Base-by-base conservation (phyloP, 352 stramenopile species). In the Pythium rishiriense region DNA sequence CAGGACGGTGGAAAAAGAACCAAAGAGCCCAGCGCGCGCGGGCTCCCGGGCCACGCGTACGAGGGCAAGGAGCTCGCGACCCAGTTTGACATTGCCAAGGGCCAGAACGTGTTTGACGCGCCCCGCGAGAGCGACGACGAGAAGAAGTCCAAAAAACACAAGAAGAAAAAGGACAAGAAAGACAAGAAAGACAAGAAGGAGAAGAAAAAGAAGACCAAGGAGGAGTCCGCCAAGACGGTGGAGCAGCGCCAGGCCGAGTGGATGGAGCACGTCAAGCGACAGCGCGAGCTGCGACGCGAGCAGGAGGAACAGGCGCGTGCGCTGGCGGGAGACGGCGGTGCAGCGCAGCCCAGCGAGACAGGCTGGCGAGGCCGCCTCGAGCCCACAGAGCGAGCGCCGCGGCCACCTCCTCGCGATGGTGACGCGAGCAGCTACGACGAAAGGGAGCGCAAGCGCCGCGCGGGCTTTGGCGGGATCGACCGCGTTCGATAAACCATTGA, bases 71-170 rank as follows among this genome's bases (percentile, higher is more conserved):
- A 97, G 54, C 70, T 97, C 37, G 85, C 76, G 4, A 78, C 62
- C 15, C 61, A 69, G 10, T 92, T 89, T 64, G 74, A 90, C 61
- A 78, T 97, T 28, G 48, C 77, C 17, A 63, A 86, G 50, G 90
- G 91, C 22, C 84, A 95, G 37, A 85, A 97, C 63, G 81, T 97
- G 22, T 97, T 96, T 69, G 83, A 75, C 14, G 80, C 78, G 14
- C 75, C 78, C 0, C 60, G 81, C 24, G 76, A 90, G 69, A 78
- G 61, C 5, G 74, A 77, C 29, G 79, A 81, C 42, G 68, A 76
- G 28, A 70, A 84, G 45, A 88, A 91, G 62, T 81, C 84, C 43
- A 46, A 72, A 4, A 78, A 83, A 22, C 87, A 87, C 52, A 29
- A 41, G 35, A 11, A 68, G 9, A 62, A 67, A 25, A 82, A 87